phyloP scores from a whole-genome alignment of 2,329 filamentous ascomycete genomes.

The Lachnellula willkommii region DNA sequence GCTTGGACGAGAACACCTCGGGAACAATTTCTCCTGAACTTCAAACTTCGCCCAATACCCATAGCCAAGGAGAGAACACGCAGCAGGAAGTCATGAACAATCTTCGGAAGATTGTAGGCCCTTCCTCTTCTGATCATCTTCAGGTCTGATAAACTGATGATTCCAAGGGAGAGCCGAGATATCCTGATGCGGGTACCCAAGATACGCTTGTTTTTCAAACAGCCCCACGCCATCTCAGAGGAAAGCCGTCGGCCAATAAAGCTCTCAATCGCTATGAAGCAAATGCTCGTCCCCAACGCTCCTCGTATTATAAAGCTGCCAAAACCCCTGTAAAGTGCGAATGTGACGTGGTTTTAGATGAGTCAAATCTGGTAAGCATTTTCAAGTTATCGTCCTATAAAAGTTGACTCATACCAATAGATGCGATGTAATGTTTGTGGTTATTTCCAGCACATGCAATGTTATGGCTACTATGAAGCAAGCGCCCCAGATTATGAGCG shows the following conservation, averaged over 20 bases:
- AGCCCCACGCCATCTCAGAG: background rate
- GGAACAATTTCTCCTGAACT: background rate
- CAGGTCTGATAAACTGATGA: background rate
- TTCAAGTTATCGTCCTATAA: background rate
- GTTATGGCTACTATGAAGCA: slow-evolving; percentile 21
- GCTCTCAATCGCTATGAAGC: background rate
- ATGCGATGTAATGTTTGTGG: slow-evolving; percentile 19
- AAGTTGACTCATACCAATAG: slow-evolving; percentile 8
- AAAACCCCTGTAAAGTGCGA: slow-evolving; percentile 5
- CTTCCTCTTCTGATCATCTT: background rate
- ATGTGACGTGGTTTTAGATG: slow-evolving; percentile 7
- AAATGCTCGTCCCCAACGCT: background rate
- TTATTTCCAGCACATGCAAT: slow-evolving; percentile 16
- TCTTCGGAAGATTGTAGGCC: slow-evolving; percentile 6
- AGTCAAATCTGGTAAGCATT: slow-evolving; percentile 10
- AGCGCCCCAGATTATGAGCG: background rate
- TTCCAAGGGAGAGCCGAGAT: slow-evolving; percentile 10
- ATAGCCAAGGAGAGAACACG: slow-evolving; percentile 4
- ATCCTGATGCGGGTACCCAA: slow-evolving; percentile 12
- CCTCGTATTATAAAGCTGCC: no score
- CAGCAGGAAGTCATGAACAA: slow-evolving; percentile 1
- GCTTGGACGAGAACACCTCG: background rate
- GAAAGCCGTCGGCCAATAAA: background rate
- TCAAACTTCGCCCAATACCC: background rate
- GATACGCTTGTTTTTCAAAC: slow-evolving; percentile 6